A percentile compares a stretch with the other conserved stretches of the same genome.
These are phyloP conservation scores for Neurospora sp. DNA, from an alignment of 495 filamentous ascomycete species.

Conservation along the genomic window DNA sequence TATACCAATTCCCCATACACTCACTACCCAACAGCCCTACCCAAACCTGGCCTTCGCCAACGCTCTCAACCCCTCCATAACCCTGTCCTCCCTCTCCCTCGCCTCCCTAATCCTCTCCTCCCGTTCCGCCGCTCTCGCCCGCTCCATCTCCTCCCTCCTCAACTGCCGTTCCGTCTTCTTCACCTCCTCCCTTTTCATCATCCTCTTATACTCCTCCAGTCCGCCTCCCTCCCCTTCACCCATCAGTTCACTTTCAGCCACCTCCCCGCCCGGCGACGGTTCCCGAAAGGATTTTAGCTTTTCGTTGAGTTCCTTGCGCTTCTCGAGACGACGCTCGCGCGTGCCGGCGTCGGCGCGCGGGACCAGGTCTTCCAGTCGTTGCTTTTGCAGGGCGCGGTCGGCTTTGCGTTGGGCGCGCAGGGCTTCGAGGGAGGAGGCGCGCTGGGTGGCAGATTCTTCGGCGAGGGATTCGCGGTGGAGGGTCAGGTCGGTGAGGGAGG, in stretches of 20 bases:
- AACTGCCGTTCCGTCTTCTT: conserved; percentile 58
- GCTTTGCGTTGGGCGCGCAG: conserved; percentile 49
- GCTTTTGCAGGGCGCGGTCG: conserved; percentile 51
- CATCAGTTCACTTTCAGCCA: conserved; percentile 51
- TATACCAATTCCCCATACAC: too few species aligned
- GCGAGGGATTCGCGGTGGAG: conserved; percentile 39
- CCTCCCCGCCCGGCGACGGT: conserved; percentile 46
- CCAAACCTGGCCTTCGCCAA: conserved; percentile 55
- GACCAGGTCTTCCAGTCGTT: conserved; percentile 63
- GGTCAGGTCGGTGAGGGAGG: conserved; percentile 63
- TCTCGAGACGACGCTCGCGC: conserved; percentile 77
- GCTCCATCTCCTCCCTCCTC: conserved; percentile 51
- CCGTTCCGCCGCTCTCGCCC: conserved; percentile 51
- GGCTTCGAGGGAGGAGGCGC: conserved; percentile 38
- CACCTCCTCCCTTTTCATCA: conserved; percentile 43
- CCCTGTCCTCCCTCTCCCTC: conserved; percentile 51
- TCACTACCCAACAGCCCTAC: not conserved
- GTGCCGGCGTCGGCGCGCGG: conserved; percentile 82
- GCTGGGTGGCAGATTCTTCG: conserved; percentile 35
- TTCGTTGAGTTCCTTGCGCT: conserved; percentile 47
- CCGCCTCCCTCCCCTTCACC: conserved; percentile 42
- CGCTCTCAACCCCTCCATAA: conserved; percentile 54
- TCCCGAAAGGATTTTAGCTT: conserved; percentile 52
- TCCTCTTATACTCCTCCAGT: conserved; percentile 45
- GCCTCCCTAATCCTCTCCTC: conserved; percentile 51